Evolutionary conservation across 768 basidiomycete genomes (phyloP).

Genomic region (Mycena capillaripes): DNA sequence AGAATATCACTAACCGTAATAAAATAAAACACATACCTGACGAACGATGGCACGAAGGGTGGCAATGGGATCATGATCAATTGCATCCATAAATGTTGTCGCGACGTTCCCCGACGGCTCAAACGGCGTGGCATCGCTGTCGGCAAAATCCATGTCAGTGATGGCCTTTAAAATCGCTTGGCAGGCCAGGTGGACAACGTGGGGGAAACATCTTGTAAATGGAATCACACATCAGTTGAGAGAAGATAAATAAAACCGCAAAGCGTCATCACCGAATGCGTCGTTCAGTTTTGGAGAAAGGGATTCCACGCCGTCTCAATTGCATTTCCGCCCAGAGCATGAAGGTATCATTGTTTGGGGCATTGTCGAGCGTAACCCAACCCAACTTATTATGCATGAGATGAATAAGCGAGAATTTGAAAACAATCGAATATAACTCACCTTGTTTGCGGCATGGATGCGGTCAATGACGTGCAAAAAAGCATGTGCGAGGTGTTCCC

Average conservation of each 20-base stretch:
- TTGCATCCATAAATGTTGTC: slow-evolving; percentile 13
- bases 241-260: not conserved
- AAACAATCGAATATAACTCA: not conserved
- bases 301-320: not conserved
- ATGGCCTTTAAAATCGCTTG: slow-evolving; percentile 40
- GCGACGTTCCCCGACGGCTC: not conserved
- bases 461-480: not conserved
- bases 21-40: slow-evolving; percentile 34
- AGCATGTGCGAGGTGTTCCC: no score
- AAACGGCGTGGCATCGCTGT: slow-evolving; percentile 12
- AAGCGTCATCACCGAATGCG: not conserved
- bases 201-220: slow-evolving; percentile 12
- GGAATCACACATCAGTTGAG: not conserved
- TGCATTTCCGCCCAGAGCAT: not conserved
- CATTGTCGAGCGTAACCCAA: not conserved
- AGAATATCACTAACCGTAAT: no score
- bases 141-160: slow-evolving; percentile 36
- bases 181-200: slow-evolving; percentile 12
- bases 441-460: not conserved
- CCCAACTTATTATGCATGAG: not conserved
- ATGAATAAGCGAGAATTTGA: not conserved
- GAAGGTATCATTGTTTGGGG: not conserved
- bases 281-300: not conserved
- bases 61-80: slow-evolving; percentile 39
- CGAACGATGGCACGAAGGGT: slow-evolving; percentile 40